A percentile compares a stretch with the other conserved stretches of the same genome.
Conservation (phyloP, 345 rosid species). For the Citrus hindsii region DNA sequence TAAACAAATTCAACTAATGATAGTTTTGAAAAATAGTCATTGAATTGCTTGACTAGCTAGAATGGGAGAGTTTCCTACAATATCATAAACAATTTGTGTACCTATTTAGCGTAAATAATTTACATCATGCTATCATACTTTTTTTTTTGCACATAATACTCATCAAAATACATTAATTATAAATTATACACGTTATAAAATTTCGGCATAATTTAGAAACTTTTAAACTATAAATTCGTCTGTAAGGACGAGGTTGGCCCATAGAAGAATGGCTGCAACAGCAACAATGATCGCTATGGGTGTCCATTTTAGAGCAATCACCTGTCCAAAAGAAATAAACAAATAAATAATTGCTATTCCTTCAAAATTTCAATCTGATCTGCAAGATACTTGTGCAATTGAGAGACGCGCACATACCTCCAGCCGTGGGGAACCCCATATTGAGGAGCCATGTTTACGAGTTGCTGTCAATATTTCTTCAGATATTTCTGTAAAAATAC, state of each 20-base stretch:
- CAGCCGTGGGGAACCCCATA: constrained; percentile 47
- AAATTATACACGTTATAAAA: no score
- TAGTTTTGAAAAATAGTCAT: no score
- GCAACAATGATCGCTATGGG: constrained; percentile 37
- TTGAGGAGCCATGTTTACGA: constrained; percentile 18
- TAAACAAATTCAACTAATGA: no score
- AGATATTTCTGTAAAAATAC: constrained; percentile 23
- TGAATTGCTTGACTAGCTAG: no score
- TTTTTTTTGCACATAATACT: no score
- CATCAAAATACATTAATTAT: no score
- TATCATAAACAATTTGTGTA: no score
- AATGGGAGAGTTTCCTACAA: no score
- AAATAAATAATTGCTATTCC: neutral
- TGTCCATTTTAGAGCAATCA: constrained; percentile 56
- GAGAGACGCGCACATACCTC: constrained; percentile 28
- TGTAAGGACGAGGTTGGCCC: constrained; percentile 32
- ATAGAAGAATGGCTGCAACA: constrained; percentile 37
- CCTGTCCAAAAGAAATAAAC: constrained; percentile 22
- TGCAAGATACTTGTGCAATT: neutral
- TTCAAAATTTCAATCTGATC: no score
- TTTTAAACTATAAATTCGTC: constrained; percentile 38
- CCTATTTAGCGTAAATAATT: no score
- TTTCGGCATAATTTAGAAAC: neutral
- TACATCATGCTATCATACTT: no score
- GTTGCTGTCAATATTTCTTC: constrained; percentile 11